phyloP scores from a whole-genome alignment of 2,329 filamentous ascomycete genomes.

The Stachybotrys echinatus region DNA sequence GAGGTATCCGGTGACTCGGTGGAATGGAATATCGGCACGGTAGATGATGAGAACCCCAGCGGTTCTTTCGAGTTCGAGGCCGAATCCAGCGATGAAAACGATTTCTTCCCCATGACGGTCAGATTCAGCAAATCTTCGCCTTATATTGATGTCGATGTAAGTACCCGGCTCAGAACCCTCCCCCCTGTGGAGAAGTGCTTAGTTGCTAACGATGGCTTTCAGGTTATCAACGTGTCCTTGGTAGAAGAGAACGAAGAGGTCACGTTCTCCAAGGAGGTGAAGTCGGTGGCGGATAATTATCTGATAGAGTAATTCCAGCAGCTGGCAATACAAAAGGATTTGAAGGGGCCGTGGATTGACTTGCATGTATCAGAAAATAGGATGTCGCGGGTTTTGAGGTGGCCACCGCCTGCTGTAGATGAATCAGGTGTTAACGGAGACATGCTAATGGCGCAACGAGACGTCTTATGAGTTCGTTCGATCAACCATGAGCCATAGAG shows the following conservation, averaged over 20 bases:
- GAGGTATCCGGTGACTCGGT: conserved; percentile 89
- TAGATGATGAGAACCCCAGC: conserved; percentile 75
- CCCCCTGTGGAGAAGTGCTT: background rate
- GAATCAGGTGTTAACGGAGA: too few relatives aligned
- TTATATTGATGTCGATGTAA: conserved; percentile 90
- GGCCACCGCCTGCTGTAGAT: too few relatives aligned
- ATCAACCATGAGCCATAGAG: too few relatives aligned
- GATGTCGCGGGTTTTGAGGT: too few relatives aligned
- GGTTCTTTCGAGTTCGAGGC: conserved; percentile 96
- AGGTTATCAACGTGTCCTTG: conserved; percentile 64
- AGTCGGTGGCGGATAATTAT: conserved; percentile 71
- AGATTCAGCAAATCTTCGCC: conserved; percentile 81
- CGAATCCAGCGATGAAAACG: conserved; percentile 77
- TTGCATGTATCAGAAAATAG: too few relatives aligned
- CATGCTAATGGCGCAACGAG: too few relatives aligned
- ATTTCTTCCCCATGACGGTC: conserved; percentile 97
- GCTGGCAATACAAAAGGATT: background rate
- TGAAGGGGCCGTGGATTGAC: too few relatives aligned
- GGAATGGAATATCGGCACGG: conserved; percentile 87
- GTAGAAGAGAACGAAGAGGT: conserved; percentile 74
- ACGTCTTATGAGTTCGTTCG: too few relatives aligned
- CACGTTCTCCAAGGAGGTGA: conserved; percentile 77
- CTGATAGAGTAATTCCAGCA: conserved; percentile 59
- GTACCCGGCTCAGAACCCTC: conserved; percentile 25
- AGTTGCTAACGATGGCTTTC: conserved; percentile 13